Evolutionary conservation across 805 yeast genomes (phyloP), one percentile per base, ranked within the genome.

Genomic region (Wickerhamomyces canadensis): DNA sequence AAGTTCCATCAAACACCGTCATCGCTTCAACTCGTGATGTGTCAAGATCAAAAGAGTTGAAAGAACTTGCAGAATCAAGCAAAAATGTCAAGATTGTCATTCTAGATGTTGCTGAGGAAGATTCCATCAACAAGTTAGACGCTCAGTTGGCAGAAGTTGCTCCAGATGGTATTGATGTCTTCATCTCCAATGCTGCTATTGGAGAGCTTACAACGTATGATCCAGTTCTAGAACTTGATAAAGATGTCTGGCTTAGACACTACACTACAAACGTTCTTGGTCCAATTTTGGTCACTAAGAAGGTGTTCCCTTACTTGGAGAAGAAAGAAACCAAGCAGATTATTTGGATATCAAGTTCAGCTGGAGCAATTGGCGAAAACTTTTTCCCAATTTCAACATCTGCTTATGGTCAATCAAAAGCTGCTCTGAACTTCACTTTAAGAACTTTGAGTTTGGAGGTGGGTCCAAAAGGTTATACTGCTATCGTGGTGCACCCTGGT

Each of bases 121-220:
- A 43, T 16, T 37, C 50, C 5, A 48, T 52, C 25, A 42, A 39
- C 3, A 40, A 30, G 11, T 37, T 54, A 6, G 49, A 38, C 9
- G 27, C 22, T 3, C 44, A 43, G 26, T 16, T 43, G 16, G 23
- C 24, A 6, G 37, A 44, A 13, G 36, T 50, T 13, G 36, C 41
- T 6, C 19, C 45, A 1, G 48, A 47, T 6, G 52, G 50, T n/a
- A 44, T 58, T 31, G 64, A 58, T 37, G 44, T 46, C n/a, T 45
- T 52, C 31, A 39, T 57, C 19, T 39, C 48, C 22, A 57, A 57
- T 43, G 57, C 62, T 9, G 63, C 57, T 14, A 35, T 51, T 27
- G 45, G 38, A 13, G 37, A 29, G 5, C 6, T 13, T 12, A 15
- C 13, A 12, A 27, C 9, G 6, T 12, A 7, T 22, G 16, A 24